Percentiles rank a stretch among this genome's conserved stretches.
Conservation (phyloP, 805 yeast species). For the Saturnispora serradocipensis region DNA sequence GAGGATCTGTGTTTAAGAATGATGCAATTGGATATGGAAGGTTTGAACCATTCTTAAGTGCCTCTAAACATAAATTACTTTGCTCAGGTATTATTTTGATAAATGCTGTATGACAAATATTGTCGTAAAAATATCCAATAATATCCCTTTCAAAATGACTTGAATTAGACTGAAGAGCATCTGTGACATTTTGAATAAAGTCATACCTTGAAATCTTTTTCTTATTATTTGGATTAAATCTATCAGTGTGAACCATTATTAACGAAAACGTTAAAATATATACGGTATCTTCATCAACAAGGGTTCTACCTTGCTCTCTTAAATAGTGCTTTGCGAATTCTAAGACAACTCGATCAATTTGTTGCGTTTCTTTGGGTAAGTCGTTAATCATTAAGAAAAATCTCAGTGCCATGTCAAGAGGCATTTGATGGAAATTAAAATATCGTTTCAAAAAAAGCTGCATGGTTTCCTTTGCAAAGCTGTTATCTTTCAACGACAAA, state of each 20-base stretch:
- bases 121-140: constrained; percentile 54
- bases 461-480: constrained; percentile 19
- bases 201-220: constrained; percentile 59
- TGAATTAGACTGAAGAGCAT: constrained; percentile 19
- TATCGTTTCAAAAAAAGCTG: constrained; percentile 24
- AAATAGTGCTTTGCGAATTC: constrained; percentile 47
- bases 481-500: constrained; percentile 25
- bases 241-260: constrained; percentile 67
- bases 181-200: constrained; percentile 36
- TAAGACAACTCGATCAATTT: constrained; percentile 59
- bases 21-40: constrained; percentile 25
- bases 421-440: constrained; percentile 44
- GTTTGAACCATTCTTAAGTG: constrained; percentile 9
- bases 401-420: constrained; percentile 59
- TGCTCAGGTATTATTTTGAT: constrained; percentile 29
- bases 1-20: constrained; percentile 12
- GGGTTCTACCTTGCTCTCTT: constrained; percentile 31
- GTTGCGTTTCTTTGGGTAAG: constrained; percentile 66
- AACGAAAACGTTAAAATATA: constrained; percentile 57
- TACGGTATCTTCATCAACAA: constrained; percentile 40
- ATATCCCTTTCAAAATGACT: constrained; percentile 33
- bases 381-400: constrained; percentile 48
- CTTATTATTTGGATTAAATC: constrained; percentile 57
- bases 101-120: constrained; percentile 53
- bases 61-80: constrained; percentile 16